phyloP scores from a whole-genome alignment of 331 rosid species.

The Arachis monticola region DNA sequence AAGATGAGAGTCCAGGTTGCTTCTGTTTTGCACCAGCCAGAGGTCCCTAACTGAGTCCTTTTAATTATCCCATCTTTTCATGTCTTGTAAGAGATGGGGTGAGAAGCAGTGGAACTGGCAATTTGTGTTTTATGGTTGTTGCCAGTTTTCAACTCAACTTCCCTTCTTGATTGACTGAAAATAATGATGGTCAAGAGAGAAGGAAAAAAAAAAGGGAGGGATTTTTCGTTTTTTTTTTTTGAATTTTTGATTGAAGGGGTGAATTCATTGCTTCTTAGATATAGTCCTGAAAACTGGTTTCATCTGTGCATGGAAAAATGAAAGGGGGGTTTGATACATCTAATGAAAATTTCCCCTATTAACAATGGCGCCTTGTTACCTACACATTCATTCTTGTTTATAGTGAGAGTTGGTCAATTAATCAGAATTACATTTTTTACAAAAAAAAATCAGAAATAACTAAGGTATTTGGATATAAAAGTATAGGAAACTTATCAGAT shows the following conservation, averaged over 20 bases:
- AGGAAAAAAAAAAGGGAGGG: background rate
- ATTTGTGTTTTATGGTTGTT: constrained; percentile 39
- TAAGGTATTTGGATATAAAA: no score
- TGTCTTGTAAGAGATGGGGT: constrained; percentile 31
- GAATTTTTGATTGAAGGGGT: constrained; percentile 29
- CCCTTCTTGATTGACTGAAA: constrained; percentile 11
- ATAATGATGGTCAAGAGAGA: constrained; percentile 32
- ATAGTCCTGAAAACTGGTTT: constrained; percentile 22
- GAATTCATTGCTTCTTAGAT: constrained; percentile 23
- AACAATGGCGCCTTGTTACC: background rate
- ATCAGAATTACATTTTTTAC: no score
- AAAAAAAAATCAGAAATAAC: no score
- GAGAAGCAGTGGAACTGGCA: constrained; percentile 39
- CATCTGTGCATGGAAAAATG: constrained; percentile 29
- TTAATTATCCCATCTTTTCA: background rate
- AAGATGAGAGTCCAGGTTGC: constrained; percentile 60
- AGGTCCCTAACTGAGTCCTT: constrained; percentile 62
- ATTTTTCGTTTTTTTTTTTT: background rate
- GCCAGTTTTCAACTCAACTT: constrained; percentile 35
- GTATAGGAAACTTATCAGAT: no score
- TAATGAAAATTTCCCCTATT: background rate
- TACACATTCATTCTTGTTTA: background rate
- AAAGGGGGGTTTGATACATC: background rate
- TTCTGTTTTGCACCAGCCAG: constrained; percentile 74
- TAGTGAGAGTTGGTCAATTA: no score